Conservation (phyloP, 108 stramenopile species). For the Cyclotella cryptica region DNA sequence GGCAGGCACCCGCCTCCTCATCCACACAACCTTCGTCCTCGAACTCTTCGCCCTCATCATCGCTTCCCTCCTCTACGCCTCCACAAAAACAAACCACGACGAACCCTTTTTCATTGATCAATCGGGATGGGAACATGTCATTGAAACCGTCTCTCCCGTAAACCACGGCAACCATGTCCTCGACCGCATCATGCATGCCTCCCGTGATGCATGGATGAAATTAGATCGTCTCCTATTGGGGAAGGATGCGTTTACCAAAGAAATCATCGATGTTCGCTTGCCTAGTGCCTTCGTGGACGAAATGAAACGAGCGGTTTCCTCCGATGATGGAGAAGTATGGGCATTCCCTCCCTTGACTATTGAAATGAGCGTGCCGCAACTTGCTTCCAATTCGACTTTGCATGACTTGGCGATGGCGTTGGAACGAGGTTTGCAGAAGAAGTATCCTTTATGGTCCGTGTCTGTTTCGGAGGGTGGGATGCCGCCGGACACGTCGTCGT, state of each 20-base stretch:
- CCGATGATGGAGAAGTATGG: neutral
- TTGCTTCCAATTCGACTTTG: neutral
- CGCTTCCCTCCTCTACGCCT: constrained; percentile 40
- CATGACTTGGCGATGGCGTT: no score
- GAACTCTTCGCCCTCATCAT: constrained; percentile 34
- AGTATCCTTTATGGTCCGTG: neutral
- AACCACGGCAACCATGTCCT: neutral
- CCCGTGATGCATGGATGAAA: no score
- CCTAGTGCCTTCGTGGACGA: constrained; percentile 37
- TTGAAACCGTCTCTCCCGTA: constrained; percentile 33
- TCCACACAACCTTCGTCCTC: constrained; percentile 47
- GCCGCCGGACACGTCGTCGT: no score
- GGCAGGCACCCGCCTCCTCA: constrained; percentile 52
- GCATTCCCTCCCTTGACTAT: constrained; percentile 28
- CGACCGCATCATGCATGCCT: no score
- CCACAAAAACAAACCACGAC: constrained; percentile 15
- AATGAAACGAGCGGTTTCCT: constrained; percentile 26
- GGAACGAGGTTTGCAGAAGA: constrained; percentile 1
- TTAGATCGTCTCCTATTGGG: no score
- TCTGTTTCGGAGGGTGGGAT: no score
- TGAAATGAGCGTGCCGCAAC: constrained; percentile 19
- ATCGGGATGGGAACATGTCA: constrained; percentile 44
- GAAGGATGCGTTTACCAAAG: neutral
- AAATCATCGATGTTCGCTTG: neutral
- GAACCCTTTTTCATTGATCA: constrained; percentile 51